Conservation (phyloP, 768 basidiomycete species). For the Flagelloscypha sp. region DNA sequence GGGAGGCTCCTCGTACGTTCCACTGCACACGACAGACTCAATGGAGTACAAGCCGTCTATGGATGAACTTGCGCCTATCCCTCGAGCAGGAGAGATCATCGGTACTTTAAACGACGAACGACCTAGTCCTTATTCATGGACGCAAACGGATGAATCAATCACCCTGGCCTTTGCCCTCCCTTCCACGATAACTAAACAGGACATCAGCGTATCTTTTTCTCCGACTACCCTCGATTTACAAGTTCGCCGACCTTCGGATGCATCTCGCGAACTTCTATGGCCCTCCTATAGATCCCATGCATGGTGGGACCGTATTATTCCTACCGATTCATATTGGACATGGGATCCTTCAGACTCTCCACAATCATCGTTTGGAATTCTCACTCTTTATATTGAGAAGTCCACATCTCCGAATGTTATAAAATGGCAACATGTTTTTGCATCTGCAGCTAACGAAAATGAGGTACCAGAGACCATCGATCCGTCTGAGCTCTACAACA, state of each 20-base stretch:
- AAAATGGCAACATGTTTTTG: slow-evolving; percentile 87
- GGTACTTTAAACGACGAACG: slow-evolving; percentile 32
- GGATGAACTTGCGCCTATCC: slow-evolving; percentile 65
- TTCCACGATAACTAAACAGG: slow-evolving; percentile 48
- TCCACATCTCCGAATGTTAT: no score
- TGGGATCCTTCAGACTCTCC: slow-evolving; percentile 83
- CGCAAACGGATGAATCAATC: slow-evolving; percentile 75
- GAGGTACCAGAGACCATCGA: slow-evolving; percentile 87
- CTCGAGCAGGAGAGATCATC: slow-evolving; percentile 50
- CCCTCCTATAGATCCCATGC: slow-evolving; percentile 55
- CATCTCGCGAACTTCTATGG: slow-evolving; percentile 27
- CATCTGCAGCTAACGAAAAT: slow-evolving; percentile 40
- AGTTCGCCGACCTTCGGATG: slow-evolving; percentile 35
- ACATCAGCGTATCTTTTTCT: slow-evolving; percentile 63
- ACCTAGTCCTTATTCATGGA: slow-evolving; percentile 89
- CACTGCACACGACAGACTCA: slow-evolving; percentile 22
- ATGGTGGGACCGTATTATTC: slow-evolving; percentile 75
- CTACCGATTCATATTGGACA: slow-evolving; percentile 85
- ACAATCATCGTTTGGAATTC: slow-evolving; percentile 54
- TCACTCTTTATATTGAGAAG: slow-evolving; percentile 86
- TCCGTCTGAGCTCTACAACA: slow-evolving; percentile 68
- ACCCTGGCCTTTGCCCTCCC: slow-evolving; percentile 84
- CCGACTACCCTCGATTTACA: slow-evolving; percentile 60
- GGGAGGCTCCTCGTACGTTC: slow-evolving; percentile 49
- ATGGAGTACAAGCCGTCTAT: slow-evolving; percentile 46